A percentile compares a stretch with the other conserved stretches of the same genome.
Conservation (phyloP, 768 basidiomycete species). For the Chalciporus pseudorubinellus region DNA sequence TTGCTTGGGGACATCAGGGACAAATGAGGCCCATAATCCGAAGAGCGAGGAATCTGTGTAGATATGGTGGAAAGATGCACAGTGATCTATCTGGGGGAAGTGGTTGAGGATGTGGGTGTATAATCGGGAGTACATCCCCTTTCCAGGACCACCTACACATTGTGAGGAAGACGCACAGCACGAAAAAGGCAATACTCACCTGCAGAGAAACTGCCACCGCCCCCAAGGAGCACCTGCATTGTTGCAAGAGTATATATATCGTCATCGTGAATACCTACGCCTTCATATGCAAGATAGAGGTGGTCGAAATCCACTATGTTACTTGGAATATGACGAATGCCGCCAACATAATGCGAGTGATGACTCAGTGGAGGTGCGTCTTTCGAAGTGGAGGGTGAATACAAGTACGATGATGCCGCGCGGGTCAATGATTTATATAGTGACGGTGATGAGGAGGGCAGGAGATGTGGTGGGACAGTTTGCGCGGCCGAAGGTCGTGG, state of each 20-base stretch:
- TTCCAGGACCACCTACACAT: constrained; percentile 82
- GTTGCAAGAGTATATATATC: constrained; percentile 93
- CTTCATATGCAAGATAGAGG: constrained; percentile 90
- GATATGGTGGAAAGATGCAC: constrained; percentile 96
- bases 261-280: constrained; percentile 84
- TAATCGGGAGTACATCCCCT: constrained; percentile 97
- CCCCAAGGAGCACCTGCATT: constrained; percentile 92
- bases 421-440: constrained; percentile 69
- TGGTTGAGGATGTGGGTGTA: constrained; percentile 96
- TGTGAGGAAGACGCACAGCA: constrained; percentile 3
- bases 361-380: constrained; percentile 17
- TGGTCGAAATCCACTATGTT: constrained; percentile 78
- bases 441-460: constrained; percentile 52
- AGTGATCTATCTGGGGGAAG: constrained; percentile 91
- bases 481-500: constrained; percentile 32
- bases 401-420: constrained; percentile 73
- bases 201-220: constrained; percentile 95
- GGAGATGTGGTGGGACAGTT: constrained; percentile 53
- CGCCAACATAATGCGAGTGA: constrained; percentile 76
- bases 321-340: constrained; percentile 67
- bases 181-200: constrained; percentile 38
- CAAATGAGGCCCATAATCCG: constrained; percentile 84
- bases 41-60: constrained; percentile 94
- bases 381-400: constrained; percentile 32
- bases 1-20: constrained; percentile 56